These are phyloP conservation scores for Myxozyma mucilagina DNA, from an alignment of 805 yeast genomes.

Conservation along the genomic window DNA sequence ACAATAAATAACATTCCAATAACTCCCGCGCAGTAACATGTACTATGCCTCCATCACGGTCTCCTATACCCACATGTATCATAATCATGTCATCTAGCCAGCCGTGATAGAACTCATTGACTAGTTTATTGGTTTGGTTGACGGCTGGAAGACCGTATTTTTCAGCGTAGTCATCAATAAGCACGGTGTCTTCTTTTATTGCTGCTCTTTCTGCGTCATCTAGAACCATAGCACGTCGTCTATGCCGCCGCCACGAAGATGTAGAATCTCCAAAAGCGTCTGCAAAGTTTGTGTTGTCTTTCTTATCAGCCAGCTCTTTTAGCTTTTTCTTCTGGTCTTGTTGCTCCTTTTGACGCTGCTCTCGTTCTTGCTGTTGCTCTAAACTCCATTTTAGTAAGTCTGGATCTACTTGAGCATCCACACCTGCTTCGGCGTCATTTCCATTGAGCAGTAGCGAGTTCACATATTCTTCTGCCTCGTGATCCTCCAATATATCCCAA, in stretches of 20 bases:
- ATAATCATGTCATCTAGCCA: slow-evolving; percentile 27
- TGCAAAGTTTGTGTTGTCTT: no score
- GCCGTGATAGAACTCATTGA: slow-evolving; percentile 26
- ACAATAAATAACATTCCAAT: slow-evolving; percentile 10
- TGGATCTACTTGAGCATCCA: no score
- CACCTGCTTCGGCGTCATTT: no score
- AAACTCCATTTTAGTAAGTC: no score
- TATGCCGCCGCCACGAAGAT: neutral
- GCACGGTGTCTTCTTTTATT: neutral
- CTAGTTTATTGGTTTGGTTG: slow-evolving; percentile 7
- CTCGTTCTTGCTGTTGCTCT: no score
- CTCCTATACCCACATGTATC: slow-evolving; percentile 23
- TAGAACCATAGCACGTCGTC: neutral
- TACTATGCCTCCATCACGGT: slow-evolving; percentile 15
- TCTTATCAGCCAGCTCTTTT: no score
- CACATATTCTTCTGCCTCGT: neutral
- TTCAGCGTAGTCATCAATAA: neutral
- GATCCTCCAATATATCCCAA: slow-evolving; percentile 18
- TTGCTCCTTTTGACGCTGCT: no score
- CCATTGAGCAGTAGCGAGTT: no score
- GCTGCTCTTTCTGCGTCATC: neutral
- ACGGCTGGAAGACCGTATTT: neutral
- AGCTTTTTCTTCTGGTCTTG: no score
- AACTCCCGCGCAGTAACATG: slow-evolving; percentile 25
- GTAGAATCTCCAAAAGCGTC: neutral